Evolutionary conservation across 495 filamentous ascomycete genomes (phyloP).

Genomic region (Penicillium bovifimosum): DNA sequence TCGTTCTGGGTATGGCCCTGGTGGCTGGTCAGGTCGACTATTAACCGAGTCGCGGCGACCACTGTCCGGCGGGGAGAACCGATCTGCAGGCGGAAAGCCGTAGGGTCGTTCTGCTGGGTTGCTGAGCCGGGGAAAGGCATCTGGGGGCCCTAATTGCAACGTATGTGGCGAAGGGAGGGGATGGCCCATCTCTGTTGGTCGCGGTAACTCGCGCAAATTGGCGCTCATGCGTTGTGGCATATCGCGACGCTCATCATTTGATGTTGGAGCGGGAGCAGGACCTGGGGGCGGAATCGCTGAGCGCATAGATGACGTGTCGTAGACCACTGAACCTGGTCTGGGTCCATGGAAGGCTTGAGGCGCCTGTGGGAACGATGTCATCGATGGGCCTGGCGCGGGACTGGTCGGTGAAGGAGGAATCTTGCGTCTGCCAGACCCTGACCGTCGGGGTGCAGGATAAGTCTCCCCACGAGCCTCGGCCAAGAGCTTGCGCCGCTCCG

Average conservation of each 20-base stretch:
- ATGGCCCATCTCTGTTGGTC: constrained; percentile 28
- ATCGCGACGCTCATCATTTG: constrained; percentile 18
- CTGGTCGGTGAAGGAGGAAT: constrained; percentile 32
- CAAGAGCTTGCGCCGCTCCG: constrained; percentile 45
- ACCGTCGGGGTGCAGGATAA: constrained; percentile 40
- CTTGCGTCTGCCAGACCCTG: constrained; percentile 27
- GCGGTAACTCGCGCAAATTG: constrained; percentile 32
- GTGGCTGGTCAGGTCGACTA: constrained; percentile 12
- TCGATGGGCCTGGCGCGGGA: constrained; percentile 13
- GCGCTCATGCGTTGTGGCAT: constrained; percentile 20
- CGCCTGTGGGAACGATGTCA: background rate
- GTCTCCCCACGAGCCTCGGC: constrained; percentile 48
- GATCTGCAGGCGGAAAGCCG: constrained; percentile 20
- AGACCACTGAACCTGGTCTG: constrained; percentile 1
- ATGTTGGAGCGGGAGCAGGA: background rate
- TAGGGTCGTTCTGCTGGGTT: constrained; percentile 15
- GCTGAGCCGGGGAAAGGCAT: constrained; percentile 24
- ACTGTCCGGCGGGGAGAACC: constrained; percentile 27
- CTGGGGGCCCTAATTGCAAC: constrained; percentile 30
- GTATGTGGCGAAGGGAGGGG: constrained; percentile 31
- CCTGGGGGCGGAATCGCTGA: constrained; percentile 4
- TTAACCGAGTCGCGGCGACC: constrained; percentile 23
- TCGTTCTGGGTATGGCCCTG: constrained; percentile 11
- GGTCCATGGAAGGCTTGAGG: constrained; percentile 8
- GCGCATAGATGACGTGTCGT: constrained; percentile 8